Conservation (phyloP, 768 basidiomycete genomes). For the Pulveroboletus sp. region DNA sequence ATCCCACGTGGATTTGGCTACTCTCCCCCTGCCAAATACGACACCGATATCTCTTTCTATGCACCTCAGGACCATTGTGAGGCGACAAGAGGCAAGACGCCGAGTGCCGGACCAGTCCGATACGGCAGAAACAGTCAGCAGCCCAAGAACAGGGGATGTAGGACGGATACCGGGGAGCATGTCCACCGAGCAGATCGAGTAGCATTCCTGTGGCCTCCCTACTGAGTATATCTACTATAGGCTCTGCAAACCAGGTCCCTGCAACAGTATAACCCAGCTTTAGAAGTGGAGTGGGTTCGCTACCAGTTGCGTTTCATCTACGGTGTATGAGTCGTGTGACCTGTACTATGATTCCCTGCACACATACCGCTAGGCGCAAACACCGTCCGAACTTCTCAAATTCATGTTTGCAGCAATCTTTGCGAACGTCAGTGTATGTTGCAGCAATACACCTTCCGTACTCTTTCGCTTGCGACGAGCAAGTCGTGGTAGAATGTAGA, state of each 20-base stretch:
- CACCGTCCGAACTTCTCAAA: constrained; percentile 83
- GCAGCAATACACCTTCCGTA: constrained; percentile 90
- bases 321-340: not conserved
- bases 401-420: constrained; percentile 80
- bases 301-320: constrained; percentile 59
- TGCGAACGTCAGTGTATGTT: constrained; percentile 77
- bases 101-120: constrained; percentile 24
- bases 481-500: constrained; percentile 67
- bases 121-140: constrained; percentile 19
- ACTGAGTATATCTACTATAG: constrained; percentile 16
- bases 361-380: constrained; percentile 70
- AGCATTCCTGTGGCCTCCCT: constrained; percentile 10
- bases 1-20: constrained; percentile 26
- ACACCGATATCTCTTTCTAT: constrained; percentile 47
- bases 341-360: not conserved
- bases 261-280: constrained; percentile 3
- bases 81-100: constrained; percentile 41
- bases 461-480: constrained; percentile 60
- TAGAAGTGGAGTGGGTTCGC: constrained; percentile 4
- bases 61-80: constrained; percentile 48
- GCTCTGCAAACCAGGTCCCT: constrained; percentile 7
- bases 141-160: constrained; percentile 36
- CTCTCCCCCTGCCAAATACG: constrained; percentile 59
- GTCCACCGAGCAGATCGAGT: constrained; percentile 17
- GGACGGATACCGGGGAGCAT: constrained; percentile 33